phyloP scores from a whole-genome alignment of 306 rosid genomes.

The Prunus armeniaca region DNA sequence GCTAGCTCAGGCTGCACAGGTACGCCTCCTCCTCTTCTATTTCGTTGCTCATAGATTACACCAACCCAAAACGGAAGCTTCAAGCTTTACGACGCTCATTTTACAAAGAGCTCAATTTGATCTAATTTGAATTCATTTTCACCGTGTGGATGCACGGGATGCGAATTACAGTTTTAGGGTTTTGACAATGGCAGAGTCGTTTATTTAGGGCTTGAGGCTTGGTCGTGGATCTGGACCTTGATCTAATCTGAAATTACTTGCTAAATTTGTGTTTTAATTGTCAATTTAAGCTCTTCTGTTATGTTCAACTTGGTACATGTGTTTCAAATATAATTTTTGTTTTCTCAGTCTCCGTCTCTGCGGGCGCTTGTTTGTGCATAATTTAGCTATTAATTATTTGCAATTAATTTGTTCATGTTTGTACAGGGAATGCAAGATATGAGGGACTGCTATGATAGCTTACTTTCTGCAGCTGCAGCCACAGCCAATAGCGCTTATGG shows the following conservation, averaged over 20 bases:
- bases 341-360: background rate
- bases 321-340: background rate
- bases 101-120: background rate
- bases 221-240: constrained; percentile 9
- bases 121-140: background rate
- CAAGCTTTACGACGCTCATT: background rate
- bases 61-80: background rate
- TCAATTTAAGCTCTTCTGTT: background rate
- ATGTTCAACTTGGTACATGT: too few species aligned
- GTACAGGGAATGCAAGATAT: constrained; percentile 84
- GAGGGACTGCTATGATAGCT: constrained; percentile 88
- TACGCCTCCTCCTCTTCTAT: constrained; percentile 8
- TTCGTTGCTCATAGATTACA: background rate
- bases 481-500: constrained; percentile 94
- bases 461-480: constrained; percentile 94
- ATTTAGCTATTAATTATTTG: background rate
- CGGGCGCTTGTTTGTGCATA: background rate
- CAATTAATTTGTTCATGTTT: constrained; percentile 9
- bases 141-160: background rate
- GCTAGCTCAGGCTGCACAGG: constrained; percentile 92
- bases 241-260: background rate
- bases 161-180: constrained; percentile 15
- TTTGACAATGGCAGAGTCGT: constrained; percentile 6
- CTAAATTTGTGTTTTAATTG: background rate
- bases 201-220: constrained; percentile 4